Base-by-base conservation (phyloP, 2,329 filamentous ascomycete species). In the Penicillium fuscoglaucum region DNA sequence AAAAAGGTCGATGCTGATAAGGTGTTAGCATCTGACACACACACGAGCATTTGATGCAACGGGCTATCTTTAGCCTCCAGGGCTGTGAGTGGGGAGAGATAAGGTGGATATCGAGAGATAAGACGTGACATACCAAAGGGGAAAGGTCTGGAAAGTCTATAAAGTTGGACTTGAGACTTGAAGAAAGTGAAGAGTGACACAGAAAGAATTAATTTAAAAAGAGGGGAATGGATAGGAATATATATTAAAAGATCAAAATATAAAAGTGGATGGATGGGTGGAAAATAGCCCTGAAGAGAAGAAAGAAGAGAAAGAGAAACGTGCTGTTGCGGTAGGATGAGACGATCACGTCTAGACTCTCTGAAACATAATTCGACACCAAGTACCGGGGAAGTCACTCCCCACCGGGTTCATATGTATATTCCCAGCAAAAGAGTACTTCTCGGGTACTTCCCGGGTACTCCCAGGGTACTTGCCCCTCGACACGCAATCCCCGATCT, bases 41-140 rank as follows among this genome's bases (percentile, higher is more conserved):
- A 41, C 29, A 13, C 33, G 21, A 21, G 24, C 33, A 21, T 13
- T 17, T n/a, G 46, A 47, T 43, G 39, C 29, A 28, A 43, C 46
- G 55, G 55, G 57, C 63, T 70, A 67, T 70, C 64, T 62, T 53
- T 49, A 55, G 61, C 31, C 52, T 21, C 19, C 19, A 21, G 19
- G 19, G 19, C 19, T 48, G 43, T 63, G 59, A 65, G 61, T 66
- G 65, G 65, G 63, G 63, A 52, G 58, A 70, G 68, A 70, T 70
- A 70, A 70, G 67, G 33, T 35, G 55, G 31, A 15, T 13, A n/a
- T 21, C 3, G 26, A 4, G 4, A 45, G 55, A 57, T 69, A 70
- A 70, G 66, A 63, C 2, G 55, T 54, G n/a, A 40, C 37, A 31
- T 53, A 46, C 40, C 51, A 41, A 43, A 46, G 43, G 37, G n/a